A percentile compares a stretch with the other conserved stretches of the same genome.
Conservation (phyloP, 495 filamentous ascomycete species). For the Penicillium cataractarum region DNA sequence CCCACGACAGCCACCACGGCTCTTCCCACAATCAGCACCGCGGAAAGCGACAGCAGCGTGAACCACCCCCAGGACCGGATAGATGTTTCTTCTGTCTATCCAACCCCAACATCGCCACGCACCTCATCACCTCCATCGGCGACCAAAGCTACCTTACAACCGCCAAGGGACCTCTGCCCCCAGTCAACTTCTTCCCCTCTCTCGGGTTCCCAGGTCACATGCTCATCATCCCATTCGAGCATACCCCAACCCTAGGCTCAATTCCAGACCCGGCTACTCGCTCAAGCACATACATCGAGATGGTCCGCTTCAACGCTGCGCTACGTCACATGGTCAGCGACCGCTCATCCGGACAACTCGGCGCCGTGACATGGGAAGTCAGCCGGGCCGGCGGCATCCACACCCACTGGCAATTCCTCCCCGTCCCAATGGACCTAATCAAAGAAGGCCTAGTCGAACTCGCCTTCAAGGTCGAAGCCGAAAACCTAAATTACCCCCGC, state of each 20-base stretch:
- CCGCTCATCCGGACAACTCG: slow-evolving; percentile 57
- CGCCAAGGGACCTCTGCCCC: slow-evolving; percentile 86
- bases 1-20: slow-evolving; percentile 33
- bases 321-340: slow-evolving; percentile 70
- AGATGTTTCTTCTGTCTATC: slow-evolving; percentile 94
- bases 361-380: slow-evolving; percentile 90
- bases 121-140: slow-evolving; percentile 87
- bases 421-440: slow-evolving; percentile 67
- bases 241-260: slow-evolving; percentile 66
- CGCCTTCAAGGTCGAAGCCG: slow-evolving; percentile 81
- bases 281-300: slow-evolving; percentile 67
- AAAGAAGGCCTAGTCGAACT: slow-evolving; percentile 72
- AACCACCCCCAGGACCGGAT: slow-evolving; percentile 69
- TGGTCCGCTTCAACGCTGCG: slow-evolving; percentile 73
- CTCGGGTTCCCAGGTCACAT: slow-evolving; percentile 83
- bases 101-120: slow-evolving; percentile 77
- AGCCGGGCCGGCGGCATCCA: slow-evolving; percentile 78
- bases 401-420: slow-evolving; percentile 92
- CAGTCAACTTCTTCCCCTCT: slow-evolving; percentile 63
- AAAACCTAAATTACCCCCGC: slow-evolving; percentile 71
- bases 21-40: slow-evolving; percentile 26
- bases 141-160: slow-evolving; percentile 84
- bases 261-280: slow-evolving; percentile 62
- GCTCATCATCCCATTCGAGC: slow-evolving; percentile 85
- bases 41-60: slow-evolving; percentile 56